Evolutionary conservation across 129 eudicot genomes (phyloP), one percentile per base, ranked within the genome.

Genomic region (Artemisia tridentata): DNA sequence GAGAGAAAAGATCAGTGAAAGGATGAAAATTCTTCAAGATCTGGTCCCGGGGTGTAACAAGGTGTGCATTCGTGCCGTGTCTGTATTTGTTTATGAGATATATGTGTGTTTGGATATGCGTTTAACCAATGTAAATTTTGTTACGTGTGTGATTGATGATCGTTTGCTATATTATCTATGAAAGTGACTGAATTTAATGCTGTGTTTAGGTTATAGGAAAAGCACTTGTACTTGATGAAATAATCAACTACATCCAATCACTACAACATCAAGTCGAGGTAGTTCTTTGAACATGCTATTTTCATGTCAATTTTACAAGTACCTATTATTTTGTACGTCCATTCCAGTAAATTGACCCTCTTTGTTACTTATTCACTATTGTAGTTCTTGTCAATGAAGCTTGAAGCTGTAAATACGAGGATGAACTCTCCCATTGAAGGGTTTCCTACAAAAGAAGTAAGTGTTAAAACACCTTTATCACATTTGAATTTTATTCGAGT

Each of bases 31-130:
- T 77, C 81, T 92, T 72, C 98, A 92, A 83, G 98, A 92, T 75
- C 78, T 89, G 89, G 96, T 92, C 72, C 98, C 96, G 14, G 98
- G 98, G 75, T 92, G 96, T 78, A 92, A 92, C 80, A 92, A 92
- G 96, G 98, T 89, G 27, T 17, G 80, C 21, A 25, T 29, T 73
- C 25, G 29, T 29, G 65, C 15, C 25, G n/a, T 19, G 23, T 12
- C 11, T 51, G 46, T 50, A 31, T 38, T 64, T 38, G 11, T 38
- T 38, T 38, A 38, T 38, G 45, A 38, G 11, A 38, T 38, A 7
- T 7, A 38, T 38, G 45, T 7, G 45, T 3, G 15, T 57, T 57
- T 57, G 34, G 55, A 16, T 27, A 27, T 18, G 3, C 54, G 9
- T 38, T 38, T 38, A 38, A 7, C 45, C 45, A 8, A 38, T 38